Base-by-base conservation (phyloP, 1,139 yeast genomes). In the Yamadazyma spencermartinsiae region DNA sequence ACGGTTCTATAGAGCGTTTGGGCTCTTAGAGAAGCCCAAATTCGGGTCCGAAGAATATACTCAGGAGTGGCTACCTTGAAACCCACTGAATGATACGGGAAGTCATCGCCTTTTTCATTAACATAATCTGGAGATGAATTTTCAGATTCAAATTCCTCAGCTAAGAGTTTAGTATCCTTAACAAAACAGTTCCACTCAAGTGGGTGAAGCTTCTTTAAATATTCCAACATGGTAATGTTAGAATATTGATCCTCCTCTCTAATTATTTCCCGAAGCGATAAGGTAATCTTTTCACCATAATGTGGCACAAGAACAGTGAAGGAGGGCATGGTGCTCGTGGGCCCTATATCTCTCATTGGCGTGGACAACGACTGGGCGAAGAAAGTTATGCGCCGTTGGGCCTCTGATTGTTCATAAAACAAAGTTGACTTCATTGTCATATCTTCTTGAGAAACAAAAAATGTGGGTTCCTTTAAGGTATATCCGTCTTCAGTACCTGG, bases 1-100 rank as follows among this genome's bases (percentile, higher is more conserved):
- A 77, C 65, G 1, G 82, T 77, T 37, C 82, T 61, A 45, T 72
- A 76, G 16, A 76, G 57, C 0, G 82, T 77, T 50, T 77, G 82
- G 2, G 79, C 65, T 48, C 82, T 60, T 36, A 77, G 58, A 0
- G 81, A 76, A 1, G 82, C 80, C 82, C 82, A 77, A 13, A 77
- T 68, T 46, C 82, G 53, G 1, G 82, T 76, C 49, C 82, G 58
- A 40, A 76, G 51, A 16, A 74, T 65, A 47, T 72, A 75, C 37
- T 74, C 80, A 0, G 80, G 80, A 0, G 79, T 68, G 1, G 80
- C 79, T 30, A 73, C 63, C 47, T 75, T 76, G 50, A 69, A 76
- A 0, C 81, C 82, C 33, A 75, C 72, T 2, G 76, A 69, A 42
- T 65, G 63, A 43, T 67, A 74, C 1, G 77, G 74, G 14, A 70